Evolutionary conservation across 371 early-diverging fungal species (phyloP), one percentile per base, ranked within the genome.

Genomic region (Conidiobolus incongruus): DNA sequence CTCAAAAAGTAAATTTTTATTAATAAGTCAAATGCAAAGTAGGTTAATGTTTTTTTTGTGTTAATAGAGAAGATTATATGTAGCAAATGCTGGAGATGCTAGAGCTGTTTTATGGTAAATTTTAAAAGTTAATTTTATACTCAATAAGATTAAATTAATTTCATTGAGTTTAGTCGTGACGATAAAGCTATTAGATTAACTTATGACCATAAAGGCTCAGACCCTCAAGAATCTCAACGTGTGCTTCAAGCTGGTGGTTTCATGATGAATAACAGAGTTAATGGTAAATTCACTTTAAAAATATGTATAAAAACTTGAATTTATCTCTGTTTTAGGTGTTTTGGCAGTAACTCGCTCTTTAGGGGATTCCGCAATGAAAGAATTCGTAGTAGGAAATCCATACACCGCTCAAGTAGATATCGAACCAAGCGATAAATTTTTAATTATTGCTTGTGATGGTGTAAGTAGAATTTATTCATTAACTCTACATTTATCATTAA

Each of bases 391-490:
- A 45, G 91, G 93, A 3, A 77, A 73, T 44, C 97, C 97, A 13
- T 95, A 77, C 53, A 92, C 94, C 2, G 81, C 91, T 8, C 82
- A 89, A 53, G 83, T 84, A 17, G 77, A 69, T 34, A 56, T 95
- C 19, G 56, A 59, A 1, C 56, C 65, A 13, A 55, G 65, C 12
- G 91, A 92, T 56, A 64, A 71, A 7, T 70, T 83, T 50, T 60
- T 96, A 44, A 85, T 96, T 49, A 56, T 96, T 34, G 97, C 97
- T 21, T 96, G 97, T 59, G 97, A 96, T 62, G 97, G 97, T 44
- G 89, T 89, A 75, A 56, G 70, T 57, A 19, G 7, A 16, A 17
- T 38, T 44, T 2, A 46, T 20, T 39, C 23, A 29, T n/a, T 10
- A 43, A 43, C 5, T 24, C 34, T 39, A 24, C 22, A 36, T 38